Evolutionary conservation across 1,284 basidiomycete species (phyloP), one percentile per base, ranked within the genome.

Genomic region (Cryptococcus sp.): DNA sequence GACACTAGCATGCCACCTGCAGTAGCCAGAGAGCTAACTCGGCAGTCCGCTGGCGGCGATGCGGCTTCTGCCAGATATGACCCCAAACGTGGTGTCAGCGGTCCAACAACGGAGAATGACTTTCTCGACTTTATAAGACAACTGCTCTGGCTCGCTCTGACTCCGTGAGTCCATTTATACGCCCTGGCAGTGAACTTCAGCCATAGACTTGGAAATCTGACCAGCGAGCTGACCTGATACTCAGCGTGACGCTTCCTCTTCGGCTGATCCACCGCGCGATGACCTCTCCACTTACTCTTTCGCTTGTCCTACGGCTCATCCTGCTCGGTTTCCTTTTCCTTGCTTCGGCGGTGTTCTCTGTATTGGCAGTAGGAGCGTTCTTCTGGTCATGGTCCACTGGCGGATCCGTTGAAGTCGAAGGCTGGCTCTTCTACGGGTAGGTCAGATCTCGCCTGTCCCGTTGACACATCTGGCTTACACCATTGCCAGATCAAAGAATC

Each of bases 311-410:
- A 53, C 73, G 73, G 51, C 64, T 72, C 22, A 38, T 68, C 23
- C 65, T 79, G 3, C 57, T 78, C 5, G 54, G 58, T 23, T 55
- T 74, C 41, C 66, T 79, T 2, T 51, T 73, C 3, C 57, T 74
- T 3, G 63, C 65, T 11, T 72, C 71, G 2, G 71, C 71, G 3
- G 57, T 70, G 3, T 70, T 78, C 60, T 75, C 73, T 10, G 52
- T 77, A 1, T 53, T 78, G 10, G 74, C 75, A 6, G 74, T 78
- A 25, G 76, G 69, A 43, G 75, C 74, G 3, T 78, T 78, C 67
- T 79, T 76, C 75, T 77, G 70, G 63, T 73, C 71, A 3, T 78
- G 76, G 73, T 72, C 75, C 2, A 72, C 73, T 11, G 77, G 73
- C 1, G 69, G 70, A n/a, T 54, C 60, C 3, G 65, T 79, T 20